phyloP scores from a whole-genome alignment of 768 basidiomycete species.

The Podaxis pistillaris region DNA sequence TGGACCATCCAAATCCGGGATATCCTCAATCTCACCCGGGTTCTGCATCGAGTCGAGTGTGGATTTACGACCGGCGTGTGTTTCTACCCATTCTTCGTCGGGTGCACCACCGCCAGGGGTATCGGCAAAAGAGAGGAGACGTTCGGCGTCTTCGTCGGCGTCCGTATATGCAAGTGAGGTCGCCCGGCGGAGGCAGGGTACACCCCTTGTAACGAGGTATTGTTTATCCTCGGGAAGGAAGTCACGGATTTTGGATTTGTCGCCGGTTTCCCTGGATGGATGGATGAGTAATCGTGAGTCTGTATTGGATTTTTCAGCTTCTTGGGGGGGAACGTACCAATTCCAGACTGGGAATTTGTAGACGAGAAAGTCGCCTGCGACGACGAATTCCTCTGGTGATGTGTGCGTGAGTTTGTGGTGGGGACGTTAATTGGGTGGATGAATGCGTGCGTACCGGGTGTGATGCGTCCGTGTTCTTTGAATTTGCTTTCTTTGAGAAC shows the following conservation, averaged over 20 bases:
- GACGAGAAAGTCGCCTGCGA: conserved; percentile 93
- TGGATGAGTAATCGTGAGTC: too few relatives aligned
- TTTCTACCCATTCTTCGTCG: conserved; percentile 97
- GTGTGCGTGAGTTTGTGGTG: conserved; percentile 13
- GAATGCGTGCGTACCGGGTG: conserved; percentile 62
- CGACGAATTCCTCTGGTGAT: conserved; percentile 88
- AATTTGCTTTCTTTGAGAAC: conserved; percentile 98
- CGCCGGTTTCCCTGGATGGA: conserved; percentile 82
- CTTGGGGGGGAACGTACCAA: conserved; percentile 56
- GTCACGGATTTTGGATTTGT: conserved; percentile 79
- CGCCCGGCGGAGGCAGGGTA: conserved; percentile 94
- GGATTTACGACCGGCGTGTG: conserved; percentile 78
- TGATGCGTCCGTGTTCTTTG: conserved; percentile 97
- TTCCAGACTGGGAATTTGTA: conserved; percentile 99
- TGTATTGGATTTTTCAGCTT: too few relatives aligned
- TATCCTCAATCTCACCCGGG: conserved; percentile 82
- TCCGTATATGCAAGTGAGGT: conserved; percentile 92
- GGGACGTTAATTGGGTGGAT: conserved; percentile 6
- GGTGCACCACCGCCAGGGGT: conserved; percentile 47
- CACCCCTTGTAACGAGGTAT: conserved; percentile 92
- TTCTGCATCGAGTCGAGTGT: conserved; percentile 53
- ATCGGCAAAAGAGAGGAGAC: conserved; percentile 74
- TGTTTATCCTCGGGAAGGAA: conserved; percentile 96
- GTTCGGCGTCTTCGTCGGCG: conserved; percentile 94
- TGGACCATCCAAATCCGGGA: conserved; percentile 54